Conservation (phyloP, 169 alveolate species). For the Eimeria falciformis region DNA sequence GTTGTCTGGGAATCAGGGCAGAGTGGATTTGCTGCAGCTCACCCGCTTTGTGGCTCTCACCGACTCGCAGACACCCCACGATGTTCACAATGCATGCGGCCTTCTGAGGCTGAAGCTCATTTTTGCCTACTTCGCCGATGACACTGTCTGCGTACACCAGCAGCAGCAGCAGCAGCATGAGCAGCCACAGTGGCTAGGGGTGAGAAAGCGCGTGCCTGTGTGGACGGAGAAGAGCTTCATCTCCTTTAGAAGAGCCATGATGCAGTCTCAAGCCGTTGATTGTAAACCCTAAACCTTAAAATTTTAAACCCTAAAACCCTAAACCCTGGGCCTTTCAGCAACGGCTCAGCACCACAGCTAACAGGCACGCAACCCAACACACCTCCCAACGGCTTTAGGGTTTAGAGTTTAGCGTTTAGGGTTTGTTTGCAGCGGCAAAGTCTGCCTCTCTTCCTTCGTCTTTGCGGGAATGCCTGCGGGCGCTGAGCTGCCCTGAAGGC, state of each 20-base stretch:
- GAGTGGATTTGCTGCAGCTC: conserved; percentile 9
- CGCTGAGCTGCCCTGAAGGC: conserved; percentile 17
- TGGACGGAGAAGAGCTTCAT: conserved; percentile 43
- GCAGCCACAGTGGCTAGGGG: conserved; percentile 27
- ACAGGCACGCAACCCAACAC: too few species aligned
- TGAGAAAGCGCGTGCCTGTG: conserved; percentile 28
- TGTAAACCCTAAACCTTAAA: conserved; percentile 6
- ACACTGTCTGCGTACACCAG: conserved; percentile 16
- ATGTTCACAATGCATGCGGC: conserved; percentile 20
- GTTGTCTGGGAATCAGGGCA: conserved; percentile 26
- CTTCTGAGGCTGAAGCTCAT: conserved; percentile 48
- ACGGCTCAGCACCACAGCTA: too few species aligned
- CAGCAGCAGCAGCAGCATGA: conserved; percentile 69
- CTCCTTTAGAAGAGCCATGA: conserved; percentile 12
- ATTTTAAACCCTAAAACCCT: neutral
- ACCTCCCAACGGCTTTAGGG: too few species aligned
- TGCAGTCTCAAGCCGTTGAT: conserved; percentile 4
- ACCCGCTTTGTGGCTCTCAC: conserved; percentile 61
- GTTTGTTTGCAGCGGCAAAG: neutral
- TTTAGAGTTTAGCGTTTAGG: neutral
- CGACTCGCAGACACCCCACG: conserved; percentile 55
- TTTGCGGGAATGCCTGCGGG: neutral
- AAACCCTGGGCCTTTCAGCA: too few species aligned
- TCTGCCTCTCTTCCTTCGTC: conserved; percentile 1
- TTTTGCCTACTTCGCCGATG: conserved; percentile 59